These are phyloP conservation scores for Boletus insuetus DNA, from an alignment of 768 basidiomycete species.

Conservation along the genomic window DNA sequence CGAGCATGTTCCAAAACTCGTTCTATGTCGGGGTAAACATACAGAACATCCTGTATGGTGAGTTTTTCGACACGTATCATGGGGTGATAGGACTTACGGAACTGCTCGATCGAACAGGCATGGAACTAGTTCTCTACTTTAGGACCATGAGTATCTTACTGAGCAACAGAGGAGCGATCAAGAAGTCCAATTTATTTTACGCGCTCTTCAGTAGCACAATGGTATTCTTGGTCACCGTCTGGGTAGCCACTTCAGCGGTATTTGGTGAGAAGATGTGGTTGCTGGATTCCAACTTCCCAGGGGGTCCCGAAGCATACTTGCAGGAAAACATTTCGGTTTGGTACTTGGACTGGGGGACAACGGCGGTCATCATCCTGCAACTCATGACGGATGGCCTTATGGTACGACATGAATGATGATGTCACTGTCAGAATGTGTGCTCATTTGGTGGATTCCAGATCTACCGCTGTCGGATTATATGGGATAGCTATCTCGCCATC, in stretches of 20 bases:
- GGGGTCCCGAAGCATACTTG: conserved; percentile 35
- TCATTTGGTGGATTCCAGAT: conserved; percentile 30
- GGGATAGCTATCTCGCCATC: conserved; percentile 17
- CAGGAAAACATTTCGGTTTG: conserved; percentile 21
- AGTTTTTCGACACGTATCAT: background rate
- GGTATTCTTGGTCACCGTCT: conserved; percentile 30
- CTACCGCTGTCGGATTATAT: conserved; percentile 38
- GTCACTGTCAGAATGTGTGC: background rate
- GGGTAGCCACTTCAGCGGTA: conserved; percentile 17
- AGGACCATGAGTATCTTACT: conserved; percentile 16
- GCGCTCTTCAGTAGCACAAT: conserved; percentile 25
- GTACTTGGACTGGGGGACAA: conserved; percentile 28
- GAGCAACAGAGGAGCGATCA: background rate
- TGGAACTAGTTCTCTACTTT: conserved; percentile 25
- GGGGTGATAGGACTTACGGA: background rate
- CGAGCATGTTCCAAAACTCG: conserved; percentile 10
- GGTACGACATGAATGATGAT: conserved; percentile 1
- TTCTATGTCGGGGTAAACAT: conserved; percentile 15
- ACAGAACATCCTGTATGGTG: conserved; percentile 24
- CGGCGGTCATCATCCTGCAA: conserved; percentile 27
- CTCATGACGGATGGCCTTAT: conserved; percentile 35
- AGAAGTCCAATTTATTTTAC: conserved; percentile 17
- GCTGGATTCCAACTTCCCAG: conserved; percentile 30
- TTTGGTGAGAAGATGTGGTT: conserved; percentile 39
- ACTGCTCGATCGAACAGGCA: conserved; percentile 7